phyloP scores from a whole-genome alignment of 805 yeast species.

The Candida bentonensis region DNA sequence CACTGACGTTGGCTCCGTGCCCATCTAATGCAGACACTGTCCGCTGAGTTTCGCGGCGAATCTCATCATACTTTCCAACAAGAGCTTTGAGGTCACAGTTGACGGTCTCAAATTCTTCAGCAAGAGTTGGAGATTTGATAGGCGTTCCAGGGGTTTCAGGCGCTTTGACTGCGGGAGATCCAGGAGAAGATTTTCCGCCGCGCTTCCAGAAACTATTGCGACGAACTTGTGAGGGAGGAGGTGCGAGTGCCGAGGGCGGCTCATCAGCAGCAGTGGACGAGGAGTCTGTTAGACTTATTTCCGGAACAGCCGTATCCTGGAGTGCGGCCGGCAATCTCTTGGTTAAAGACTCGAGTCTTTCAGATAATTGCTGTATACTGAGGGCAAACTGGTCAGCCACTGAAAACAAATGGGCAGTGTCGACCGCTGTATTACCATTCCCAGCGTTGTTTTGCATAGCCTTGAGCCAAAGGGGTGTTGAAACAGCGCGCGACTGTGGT shows the following conservation, averaged over 20 bases:
- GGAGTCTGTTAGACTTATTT: not conserved
- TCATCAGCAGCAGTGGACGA: no score
- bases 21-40: not conserved
- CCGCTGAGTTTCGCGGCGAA: not conserved
- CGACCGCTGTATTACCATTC: not conserved
- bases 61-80: not conserved
- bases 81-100: not conserved
- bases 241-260: not conserved
- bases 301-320: not conserved
- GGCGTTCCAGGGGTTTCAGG: no score
- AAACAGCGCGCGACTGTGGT: not conserved
- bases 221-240: no score
- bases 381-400: not conserved
- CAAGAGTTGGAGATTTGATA: no score
- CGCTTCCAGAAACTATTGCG: no score
- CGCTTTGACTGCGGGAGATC: no score
- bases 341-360: not conserved
- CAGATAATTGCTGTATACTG: not conserved
- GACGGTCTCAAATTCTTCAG: conserved; percentile 2
- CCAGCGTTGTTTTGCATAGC: not conserved
- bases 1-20: no score
- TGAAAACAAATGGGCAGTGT: not conserved
- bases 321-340: not conserved
- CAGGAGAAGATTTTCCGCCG: no score
- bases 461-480: not conserved